Evolutionary conservation across 345 rosid species (phyloP).

Genomic region (Salix koriyanagi): DNA sequence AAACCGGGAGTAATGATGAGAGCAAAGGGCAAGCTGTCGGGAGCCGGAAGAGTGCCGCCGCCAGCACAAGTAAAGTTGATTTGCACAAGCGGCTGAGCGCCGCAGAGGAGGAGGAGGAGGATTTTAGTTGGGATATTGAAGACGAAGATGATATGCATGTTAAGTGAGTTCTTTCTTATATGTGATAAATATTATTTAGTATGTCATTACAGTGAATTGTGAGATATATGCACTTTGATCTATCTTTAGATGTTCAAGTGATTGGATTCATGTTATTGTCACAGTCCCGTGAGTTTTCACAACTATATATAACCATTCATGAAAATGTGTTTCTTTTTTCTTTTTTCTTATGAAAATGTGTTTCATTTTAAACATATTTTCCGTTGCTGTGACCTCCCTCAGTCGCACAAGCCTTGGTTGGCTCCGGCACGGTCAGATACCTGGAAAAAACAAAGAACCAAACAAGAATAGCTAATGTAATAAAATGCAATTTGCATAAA

Average conservation of each 20-base stretch:
- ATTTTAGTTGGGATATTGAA: slow-evolving; percentile 82
- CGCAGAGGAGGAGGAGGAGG: slow-evolving; percentile 63
- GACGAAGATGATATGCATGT: slow-evolving; percentile 40
- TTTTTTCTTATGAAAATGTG: no score
- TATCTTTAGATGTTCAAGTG: not conserved
- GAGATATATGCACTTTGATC: not conserved
- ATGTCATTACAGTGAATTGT: not conserved
- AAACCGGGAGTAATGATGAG: slow-evolving; percentile 44
- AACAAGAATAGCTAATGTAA: not conserved
- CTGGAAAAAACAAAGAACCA: not conserved
- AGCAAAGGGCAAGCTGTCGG: slow-evolving; percentile 26
- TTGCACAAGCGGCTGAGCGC: slow-evolving; percentile 44
- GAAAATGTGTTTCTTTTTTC: not conserved
- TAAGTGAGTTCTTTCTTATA: not conserved
- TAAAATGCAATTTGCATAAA: not conserved
- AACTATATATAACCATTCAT: not conserved
- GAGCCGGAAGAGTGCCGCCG: not conserved
- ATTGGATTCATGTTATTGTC: slow-evolving; percentile 11
- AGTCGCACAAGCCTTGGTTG: not conserved
- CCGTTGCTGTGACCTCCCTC: no score
- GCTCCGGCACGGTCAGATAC: not conserved
- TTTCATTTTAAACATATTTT: no score
- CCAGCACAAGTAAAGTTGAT: slow-evolving; percentile 30
- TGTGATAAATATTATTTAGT: not conserved
- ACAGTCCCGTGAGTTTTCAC: slow-evolving; percentile 7